Evolutionary conservation across 148 eudicot genomes (phyloP), one percentile per base, ranked within the genome.

Genomic region (Rhododendron henanense): DNA sequence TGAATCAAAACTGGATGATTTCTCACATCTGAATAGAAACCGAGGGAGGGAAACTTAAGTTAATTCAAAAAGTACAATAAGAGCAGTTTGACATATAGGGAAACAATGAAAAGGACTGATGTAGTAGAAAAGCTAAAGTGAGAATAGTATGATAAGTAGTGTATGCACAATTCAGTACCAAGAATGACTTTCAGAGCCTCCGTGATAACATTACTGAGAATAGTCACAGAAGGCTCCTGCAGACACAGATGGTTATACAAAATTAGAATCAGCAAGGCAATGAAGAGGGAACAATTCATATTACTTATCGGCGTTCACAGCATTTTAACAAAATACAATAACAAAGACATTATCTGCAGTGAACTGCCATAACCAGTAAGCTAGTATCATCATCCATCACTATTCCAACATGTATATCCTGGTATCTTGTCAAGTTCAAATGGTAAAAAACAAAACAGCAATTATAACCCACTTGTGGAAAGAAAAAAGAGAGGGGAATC

Each of bases 111-210:
- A 85, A 95, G 13, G 50, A 41, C 10, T 19, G 28, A 39, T 37
- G 25, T 35, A 44, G 16, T 35, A 18, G 41, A 39, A 75, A 75
- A 8, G 45, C 19, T 35, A 15, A 75, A 75, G n/a, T 16, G 44
- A 75, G 45, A 75, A 75, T 35, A 75, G 79, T 9, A 21, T 77
- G 25, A 77, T 77, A 37, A 14, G 79, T 19, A 39, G 28, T 18
- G 25, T 44, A 10, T 21, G 45, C 50, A 77, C 18, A 61, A 71
- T 73, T 81, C 85, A 71, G 78, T 93, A 94, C 98, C 96, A 76
- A 93, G 91, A 81, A 94, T 86, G 53, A 94, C 85, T 90, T 90
- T 86, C 82, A 94, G 88, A 82, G 98, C 98, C 86, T 90, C 85
- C 21, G 91, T 93, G 87, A 94, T 91, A 78, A 90, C 85, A 44